Evolutionary conservation across 129 eudicot species (phyloP).

Genomic region (Kitagawia praeruptora): DNA sequence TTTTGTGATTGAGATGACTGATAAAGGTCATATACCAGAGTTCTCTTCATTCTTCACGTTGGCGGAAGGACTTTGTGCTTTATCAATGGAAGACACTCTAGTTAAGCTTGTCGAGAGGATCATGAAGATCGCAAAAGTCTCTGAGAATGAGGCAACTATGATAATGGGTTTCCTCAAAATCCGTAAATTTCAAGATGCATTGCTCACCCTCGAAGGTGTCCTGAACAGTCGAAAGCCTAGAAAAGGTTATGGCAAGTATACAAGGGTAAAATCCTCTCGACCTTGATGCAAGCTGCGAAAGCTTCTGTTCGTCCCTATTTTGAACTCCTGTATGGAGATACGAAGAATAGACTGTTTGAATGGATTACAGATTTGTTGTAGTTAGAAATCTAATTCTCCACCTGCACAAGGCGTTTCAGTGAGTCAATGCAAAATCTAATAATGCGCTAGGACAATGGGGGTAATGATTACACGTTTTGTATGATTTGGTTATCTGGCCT

Average conservation of each 20-base stretch:
- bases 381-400: not conserved
- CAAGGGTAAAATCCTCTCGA: not conserved
- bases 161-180: constrained; percentile 73
- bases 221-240: constrained; percentile 51
- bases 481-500: not conserved
- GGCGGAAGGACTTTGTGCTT: constrained; percentile 88
- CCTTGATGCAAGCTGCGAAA: not conserved
- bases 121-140: constrained; percentile 50
- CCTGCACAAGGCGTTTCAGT: not conserved
- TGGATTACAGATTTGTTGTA: not conserved
- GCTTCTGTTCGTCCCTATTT: not conserved
- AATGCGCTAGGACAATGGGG: not conserved
- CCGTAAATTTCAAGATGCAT: constrained; percentile 74
- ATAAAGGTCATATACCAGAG: constrained; percentile 61
- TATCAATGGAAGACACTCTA: constrained; percentile 72
- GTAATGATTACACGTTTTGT: not conserved
- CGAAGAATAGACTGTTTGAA: not conserved
- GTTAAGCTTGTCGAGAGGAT: constrained; percentile 53
- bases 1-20: constrained; percentile 69
- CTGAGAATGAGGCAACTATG: constrained; percentile 61
- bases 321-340: not conserved
- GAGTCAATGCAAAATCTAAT: not conserved
- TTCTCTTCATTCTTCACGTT: constrained; percentile 61
- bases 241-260: constrained; percentile 46
- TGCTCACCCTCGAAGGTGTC: constrained; percentile 60